Percentiles rank a stretch among this genome's conserved stretches.
Conservation (phyloP, 768 basidiomycete species). For the Leccinum pellstonianum region DNA sequence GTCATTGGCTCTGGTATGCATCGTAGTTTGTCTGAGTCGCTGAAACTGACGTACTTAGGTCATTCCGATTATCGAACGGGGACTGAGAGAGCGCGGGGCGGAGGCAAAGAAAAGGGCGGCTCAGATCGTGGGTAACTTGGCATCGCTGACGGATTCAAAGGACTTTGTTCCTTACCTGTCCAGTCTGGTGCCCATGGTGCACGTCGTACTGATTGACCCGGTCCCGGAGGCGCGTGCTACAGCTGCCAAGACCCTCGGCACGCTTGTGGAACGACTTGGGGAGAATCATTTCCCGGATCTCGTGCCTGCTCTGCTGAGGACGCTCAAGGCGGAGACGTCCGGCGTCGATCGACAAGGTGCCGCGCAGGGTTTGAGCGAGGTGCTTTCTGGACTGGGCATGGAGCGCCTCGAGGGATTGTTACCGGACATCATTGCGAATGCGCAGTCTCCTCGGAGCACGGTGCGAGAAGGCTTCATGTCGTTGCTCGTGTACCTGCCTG, state of each 20-base stretch:
- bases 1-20: slow-evolving; percentile 81
- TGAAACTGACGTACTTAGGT: slow-evolving; percentile 48
- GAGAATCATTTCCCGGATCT: slow-evolving; percentile 95
- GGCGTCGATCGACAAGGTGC: slow-evolving; percentile 98
- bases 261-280: slow-evolving; percentile 94
- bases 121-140: slow-evolving; percentile 96
- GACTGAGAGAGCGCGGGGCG: slow-evolving; percentile 86
- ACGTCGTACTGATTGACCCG: slow-evolving; percentile 90
- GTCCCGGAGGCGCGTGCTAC: slow-evolving; percentile 98
- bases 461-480: slow-evolving; percentile 99
- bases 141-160: slow-evolving; percentile 82
- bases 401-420: slow-evolving; percentile 91
- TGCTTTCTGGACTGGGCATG: slow-evolving; percentile 95
- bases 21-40: neutral
- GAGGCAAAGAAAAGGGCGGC: slow-evolving; percentile 95
- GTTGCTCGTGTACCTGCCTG: slow-evolving; percentile 89
- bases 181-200: slow-evolving; percentile 80
- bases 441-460: slow-evolving; percentile 84
- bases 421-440: slow-evolving; percentile 91
- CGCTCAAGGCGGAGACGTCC: slow-evolving; percentile 88
- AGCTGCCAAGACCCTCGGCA: slow-evolving; percentile 94
- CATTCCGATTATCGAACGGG: slow-evolving; percentile 92
- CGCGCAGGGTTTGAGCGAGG: slow-evolving; percentile 94
- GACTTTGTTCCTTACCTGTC: slow-evolving; percentile 95
- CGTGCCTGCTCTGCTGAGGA: slow-evolving; percentile 83